Evolutionary conservation across 2,329 filamentous ascomycete genomes (phyloP), one percentile per base, ranked within the genome.

Genomic region (Didymella sp.): DNA sequence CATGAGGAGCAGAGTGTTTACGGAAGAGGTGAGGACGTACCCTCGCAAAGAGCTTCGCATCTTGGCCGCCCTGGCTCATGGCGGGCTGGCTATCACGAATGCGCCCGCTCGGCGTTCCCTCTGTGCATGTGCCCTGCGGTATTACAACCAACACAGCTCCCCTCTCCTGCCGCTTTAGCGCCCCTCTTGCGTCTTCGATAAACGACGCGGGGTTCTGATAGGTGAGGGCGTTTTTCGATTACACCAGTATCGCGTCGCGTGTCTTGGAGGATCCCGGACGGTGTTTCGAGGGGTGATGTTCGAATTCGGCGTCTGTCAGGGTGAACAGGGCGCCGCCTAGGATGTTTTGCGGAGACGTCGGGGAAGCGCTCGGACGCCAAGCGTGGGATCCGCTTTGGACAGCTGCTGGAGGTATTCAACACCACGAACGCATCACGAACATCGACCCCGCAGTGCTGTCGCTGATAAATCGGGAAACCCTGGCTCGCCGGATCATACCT

Each of bases 41-140:
- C 83, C 95, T 88, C 78, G 95, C 94, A 83, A 99, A 99, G 81
- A 99, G 89, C 87, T 97, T 98, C 81, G 95, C 96, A 87, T 98
- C 95, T 80, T 95, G 92, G 81, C 91, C 91, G 78, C 87, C 79
- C 62, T 84, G 81, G 77, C 82, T 86, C 85, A 88, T 88, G 67
- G 67, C 80, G 72, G 69, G 65, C 67, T 70, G 60, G 58, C 62
- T 66, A 59, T 67, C 60, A 64, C 60, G 58, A 50, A 54, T 50
- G 52, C 40, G 46, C 52, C 46, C 22, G 45, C 44, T 49, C 17
- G 37, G 51, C 38, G 38, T 42, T 59, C 56, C 48, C 54, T 55
- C 60, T 65, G 64, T 70, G 71, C 71, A 73, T 73, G 69, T 66
- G 68, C 65, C 47, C 64, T 66, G 68, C 68, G 48, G 69, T 66